Conservation (phyloP, 129 eudicot species). For the Arctium lappa region DNA sequence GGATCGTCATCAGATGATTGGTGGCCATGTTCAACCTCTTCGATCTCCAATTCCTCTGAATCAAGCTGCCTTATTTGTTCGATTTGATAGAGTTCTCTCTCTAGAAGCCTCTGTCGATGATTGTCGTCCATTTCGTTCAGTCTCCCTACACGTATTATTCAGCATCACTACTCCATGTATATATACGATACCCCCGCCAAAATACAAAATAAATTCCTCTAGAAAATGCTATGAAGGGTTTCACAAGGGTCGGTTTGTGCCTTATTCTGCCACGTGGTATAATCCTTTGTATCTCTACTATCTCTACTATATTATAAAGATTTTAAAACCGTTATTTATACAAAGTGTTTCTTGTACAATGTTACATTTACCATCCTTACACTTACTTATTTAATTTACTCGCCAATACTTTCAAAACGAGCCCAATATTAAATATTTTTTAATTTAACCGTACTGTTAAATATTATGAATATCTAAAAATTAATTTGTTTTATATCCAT, state of each 20-base stretch:
- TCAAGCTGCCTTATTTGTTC: constrained; percentile 81
- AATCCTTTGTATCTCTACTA: too few species aligned
- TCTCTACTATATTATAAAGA: too few species aligned
- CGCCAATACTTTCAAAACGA: too few species aligned
- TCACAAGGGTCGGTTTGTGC: background rate
- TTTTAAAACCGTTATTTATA: too few species aligned
- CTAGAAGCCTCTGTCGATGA: constrained; percentile 36
- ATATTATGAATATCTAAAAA: too few species aligned
- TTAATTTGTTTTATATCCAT: too few species aligned
- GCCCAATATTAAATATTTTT: too few species aligned
- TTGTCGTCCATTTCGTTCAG: constrained; percentile 46
- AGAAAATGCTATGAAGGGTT: background rate
- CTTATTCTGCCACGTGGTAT: background rate
- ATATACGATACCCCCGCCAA: constrained; percentile 17
- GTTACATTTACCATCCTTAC: too few species aligned
- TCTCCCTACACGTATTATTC: background rate
- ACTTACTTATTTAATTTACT: too few species aligned
- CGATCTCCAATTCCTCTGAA: constrained; percentile 74
- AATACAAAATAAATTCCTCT: constrained; percentile 1
- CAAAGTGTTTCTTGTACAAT: too few species aligned
- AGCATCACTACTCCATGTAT: constrained; percentile 1
- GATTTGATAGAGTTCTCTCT: constrained; percentile 71
- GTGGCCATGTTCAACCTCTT: constrained; percentile 73
- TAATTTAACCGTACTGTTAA: too few species aligned
- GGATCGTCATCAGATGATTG: constrained; percentile 61